phyloP scores from a whole-genome alignment of 805 yeast genomes.

The Helenozyma rhizophorensis region DNA sequence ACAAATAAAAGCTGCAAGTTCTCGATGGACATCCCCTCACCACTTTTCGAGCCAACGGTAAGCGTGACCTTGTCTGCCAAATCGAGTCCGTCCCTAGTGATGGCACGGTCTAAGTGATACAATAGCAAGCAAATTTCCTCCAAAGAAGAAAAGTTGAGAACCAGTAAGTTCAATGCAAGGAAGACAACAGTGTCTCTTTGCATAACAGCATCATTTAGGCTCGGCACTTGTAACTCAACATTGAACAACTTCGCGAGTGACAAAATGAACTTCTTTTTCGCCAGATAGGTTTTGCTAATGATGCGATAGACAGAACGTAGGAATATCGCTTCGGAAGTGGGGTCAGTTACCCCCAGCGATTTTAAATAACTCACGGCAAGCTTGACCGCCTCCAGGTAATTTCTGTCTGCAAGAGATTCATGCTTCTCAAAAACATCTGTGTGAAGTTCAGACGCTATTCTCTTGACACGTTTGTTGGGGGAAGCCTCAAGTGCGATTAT shows the following conservation, averaged over 20 bases:
- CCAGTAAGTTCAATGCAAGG: constrained; percentile 34
- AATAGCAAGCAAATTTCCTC: constrained; percentile 52
- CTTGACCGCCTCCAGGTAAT: constrained; percentile 59
- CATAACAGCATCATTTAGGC: constrained; percentile 9
- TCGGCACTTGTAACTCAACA: constrained; percentile 6
- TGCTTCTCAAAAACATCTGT: constrained; percentile 55
- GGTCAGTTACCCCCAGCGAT: constrained; percentile 7
- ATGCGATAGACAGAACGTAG: constrained; percentile 40
- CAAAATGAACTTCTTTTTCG: constrained; percentile 38
- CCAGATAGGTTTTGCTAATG: constrained; percentile 35
- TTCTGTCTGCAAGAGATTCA: constrained; percentile 65
- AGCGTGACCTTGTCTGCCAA: constrained; percentile 20
- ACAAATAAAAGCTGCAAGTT: constrained; percentile 14
- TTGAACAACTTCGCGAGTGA: constrained; percentile 18
- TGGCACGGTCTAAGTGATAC: constrained; percentile 38
- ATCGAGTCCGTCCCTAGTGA: constrained; percentile 40
- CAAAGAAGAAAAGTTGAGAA: constrained; percentile 32
- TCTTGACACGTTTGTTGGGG: constrained; percentile 35
- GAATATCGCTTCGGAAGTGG: constrained; percentile 27
- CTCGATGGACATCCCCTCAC: constrained; percentile 13
- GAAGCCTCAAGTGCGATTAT: constrained; percentile 67
- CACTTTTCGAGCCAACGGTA: constrained; percentile 11
- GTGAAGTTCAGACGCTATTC: constrained; percentile 51
- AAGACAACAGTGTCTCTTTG: constrained; percentile 21
- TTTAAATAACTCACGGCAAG: constrained; percentile 46